Evolutionary conservation across 1,284 basidiomycete species (phyloP).

Genomic region (Cutaneotrichosporon cyanovorans): DNA sequence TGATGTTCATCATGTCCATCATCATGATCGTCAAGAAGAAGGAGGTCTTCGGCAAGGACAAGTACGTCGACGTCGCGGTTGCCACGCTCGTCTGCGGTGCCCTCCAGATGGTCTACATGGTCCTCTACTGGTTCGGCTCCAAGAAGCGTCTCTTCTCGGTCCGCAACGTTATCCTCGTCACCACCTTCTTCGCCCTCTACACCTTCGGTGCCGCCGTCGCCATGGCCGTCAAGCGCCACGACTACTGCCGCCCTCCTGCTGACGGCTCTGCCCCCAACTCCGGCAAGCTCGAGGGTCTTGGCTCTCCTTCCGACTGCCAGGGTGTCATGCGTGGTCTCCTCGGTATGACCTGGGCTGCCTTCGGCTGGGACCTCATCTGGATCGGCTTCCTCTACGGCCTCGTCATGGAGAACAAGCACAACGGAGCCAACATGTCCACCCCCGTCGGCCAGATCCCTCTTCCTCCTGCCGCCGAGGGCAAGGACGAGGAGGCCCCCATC

Average conservation of each 20-base stretch:
- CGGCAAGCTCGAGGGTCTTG: neutral
- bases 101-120: constrained; percentile 19
- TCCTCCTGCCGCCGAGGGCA: too few species aligned
- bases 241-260: neutral
- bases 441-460: too few species aligned
- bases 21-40: constrained; percentile 18
- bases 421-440: too few species aligned
- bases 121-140: constrained; percentile 14
- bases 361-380: constrained; percentile 24
- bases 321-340: constrained; percentile 22
- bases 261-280: constrained; percentile 8
- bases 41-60: constrained; percentile 7
- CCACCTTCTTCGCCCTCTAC: constrained; percentile 21
- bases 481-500: too few species aligned
- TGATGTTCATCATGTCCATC: constrained; percentile 25
- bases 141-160: constrained; percentile 17
- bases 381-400: constrained; percentile 18
- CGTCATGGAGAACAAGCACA: constrained; percentile 3
- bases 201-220: constrained; percentile 22
- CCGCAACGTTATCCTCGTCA: constrained; percentile 13
- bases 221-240: constrained; percentile 13
- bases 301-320: constrained; percentile 16
- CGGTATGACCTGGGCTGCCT: constrained; percentile 10
- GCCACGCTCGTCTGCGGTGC: constrained; percentile 23
- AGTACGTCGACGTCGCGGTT: constrained; percentile 24